Base-by-base conservation (phyloP, 2,329 filamentous ascomycete genomes). In the Fusarium bulbicola region DNA sequence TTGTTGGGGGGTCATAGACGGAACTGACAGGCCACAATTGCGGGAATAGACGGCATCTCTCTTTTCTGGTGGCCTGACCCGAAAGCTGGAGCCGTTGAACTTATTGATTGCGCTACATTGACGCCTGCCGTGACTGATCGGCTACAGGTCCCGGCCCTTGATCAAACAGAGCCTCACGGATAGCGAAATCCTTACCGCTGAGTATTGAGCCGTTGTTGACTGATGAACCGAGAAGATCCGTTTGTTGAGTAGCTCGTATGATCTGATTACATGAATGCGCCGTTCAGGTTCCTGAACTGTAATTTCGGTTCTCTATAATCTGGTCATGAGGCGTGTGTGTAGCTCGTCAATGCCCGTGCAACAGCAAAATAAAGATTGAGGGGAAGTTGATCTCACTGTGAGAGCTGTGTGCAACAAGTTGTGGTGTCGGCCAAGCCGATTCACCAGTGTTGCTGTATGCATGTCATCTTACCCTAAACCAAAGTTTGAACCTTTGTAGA, bases 91-190 rank as follows among this genome's bases (percentile, higher is more conserved):
- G 45, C 63, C 53, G 28, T 61, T 50, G 45, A 40, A 37, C 21
- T 52, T 32, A 40, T 68, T 64, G 53, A 50, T 59, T 43, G 46
- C 37, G 68, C 49, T 68, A 61, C 40, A 47, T 36, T 39, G 59
- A 59, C 60, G 53, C 49, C 54, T 45, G 28, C 52, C 59, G 42
- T 50, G 52, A 61, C 53, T 57, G 47, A 53, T 59, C 49, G 57
- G 66, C 52, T 60, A 12, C n/a, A 68, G 54, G 53, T 42, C 30
- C 58, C 30, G 43, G 61, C 52, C 66, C 70, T 60, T 73, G 57
- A 62, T 53, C 34, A 46, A 34, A 37, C 70, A 73, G 71, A 73
- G 71, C 71, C 71, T 73, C 70, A 71, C 63, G 36, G 32, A 43
- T 58, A 47, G 39, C 45, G 15, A 36, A 36, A 26, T 36, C 28